These are phyloP conservation scores for Arabis alpina DNA, from an alignment of 345 rosid genomes.

Conservation along the genomic window DNA sequence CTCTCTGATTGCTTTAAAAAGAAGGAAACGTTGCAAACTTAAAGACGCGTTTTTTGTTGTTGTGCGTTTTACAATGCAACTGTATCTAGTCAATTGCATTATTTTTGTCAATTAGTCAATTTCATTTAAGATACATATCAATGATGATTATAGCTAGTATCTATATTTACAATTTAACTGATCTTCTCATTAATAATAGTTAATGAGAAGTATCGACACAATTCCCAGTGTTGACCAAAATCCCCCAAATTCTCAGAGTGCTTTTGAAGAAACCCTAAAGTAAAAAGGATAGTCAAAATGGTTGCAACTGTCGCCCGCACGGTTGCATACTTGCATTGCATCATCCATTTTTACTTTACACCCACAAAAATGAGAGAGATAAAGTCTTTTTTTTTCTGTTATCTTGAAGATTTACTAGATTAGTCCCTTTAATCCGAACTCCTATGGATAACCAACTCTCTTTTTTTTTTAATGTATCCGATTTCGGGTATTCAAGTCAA, in stretches of 20 bases:
- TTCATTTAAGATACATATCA: conserved; percentile 36
- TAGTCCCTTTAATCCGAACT: too few relatives aligned
- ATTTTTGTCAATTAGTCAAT: conserved; percentile 35
- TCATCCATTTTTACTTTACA: neutral
- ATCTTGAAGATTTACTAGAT: neutral
- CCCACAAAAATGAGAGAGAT: neutral
- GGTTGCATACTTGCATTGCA: conserved; percentile 18
- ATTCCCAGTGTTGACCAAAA: conserved; percentile 62
- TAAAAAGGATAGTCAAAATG: conserved; percentile 19
- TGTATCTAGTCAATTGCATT: conserved; percentile 41
- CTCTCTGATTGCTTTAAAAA: conserved; percentile 31
- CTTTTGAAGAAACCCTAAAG: conserved; percentile 46
- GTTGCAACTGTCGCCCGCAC: conserved; percentile 41
- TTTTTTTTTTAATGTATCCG: too few relatives aligned
- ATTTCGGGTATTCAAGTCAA: too few relatives aligned
- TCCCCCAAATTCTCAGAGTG: conserved; percentile 40
- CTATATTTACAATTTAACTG: conserved; percentile 26
- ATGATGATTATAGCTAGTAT: conserved; percentile 33
- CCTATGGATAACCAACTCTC: too few relatives aligned
- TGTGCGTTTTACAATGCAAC: conserved; percentile 36
- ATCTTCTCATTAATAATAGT: conserved; percentile 25
- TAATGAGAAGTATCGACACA: conserved; percentile 44
- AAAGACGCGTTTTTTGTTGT: conserved; percentile 22
- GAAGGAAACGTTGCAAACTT: conserved; percentile 23
- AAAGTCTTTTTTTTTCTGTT: too few relatives aligned